Percentiles rank a stretch among this genome's conserved stretches.
Evolutionary conservation across 208 protist species (phyloP).

Genomic region (Acanthamoeba healyi): DNA sequence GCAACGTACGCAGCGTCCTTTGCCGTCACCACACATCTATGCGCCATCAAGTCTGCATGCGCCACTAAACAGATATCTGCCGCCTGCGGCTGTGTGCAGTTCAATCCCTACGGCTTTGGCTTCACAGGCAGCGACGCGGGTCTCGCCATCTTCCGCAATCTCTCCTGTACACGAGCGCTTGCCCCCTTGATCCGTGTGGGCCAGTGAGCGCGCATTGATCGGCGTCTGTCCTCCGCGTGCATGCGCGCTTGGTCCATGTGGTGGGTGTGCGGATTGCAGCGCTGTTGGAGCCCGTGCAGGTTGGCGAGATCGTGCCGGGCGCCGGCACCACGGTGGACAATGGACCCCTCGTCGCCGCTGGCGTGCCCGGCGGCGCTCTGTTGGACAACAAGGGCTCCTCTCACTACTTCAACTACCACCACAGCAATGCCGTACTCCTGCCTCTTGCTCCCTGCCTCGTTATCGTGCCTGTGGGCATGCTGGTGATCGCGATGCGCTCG

Average conservation of each 20-base stretch:
- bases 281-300: background rate
- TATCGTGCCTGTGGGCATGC: background rate
- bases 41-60: too few species aligned
- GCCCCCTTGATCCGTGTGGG: too few species aligned
- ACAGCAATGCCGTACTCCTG: background rate
- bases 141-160: background rate
- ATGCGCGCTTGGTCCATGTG: background rate
- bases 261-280: background rate
- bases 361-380: background rate
- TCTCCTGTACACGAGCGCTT: background rate
- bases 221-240: background rate
- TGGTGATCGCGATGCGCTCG: too few species aligned
- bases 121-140: background rate
- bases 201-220: too few species aligned
- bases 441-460: background rate
- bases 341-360: background rate
- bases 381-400: slow-evolving; percentile 1
- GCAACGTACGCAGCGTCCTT: background rate
- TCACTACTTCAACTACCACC: slow-evolving; percentile 27
- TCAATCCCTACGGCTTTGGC: slow-evolving; percentile 17
- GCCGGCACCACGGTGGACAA: background rate
- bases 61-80: too few species aligned
- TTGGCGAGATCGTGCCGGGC: background rate
- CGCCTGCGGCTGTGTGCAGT: background rate
- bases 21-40: background rate